Evolutionary conservation across 176 grass and related monocot species (phyloP).

Genomic region (Puya raimondii): DNA sequence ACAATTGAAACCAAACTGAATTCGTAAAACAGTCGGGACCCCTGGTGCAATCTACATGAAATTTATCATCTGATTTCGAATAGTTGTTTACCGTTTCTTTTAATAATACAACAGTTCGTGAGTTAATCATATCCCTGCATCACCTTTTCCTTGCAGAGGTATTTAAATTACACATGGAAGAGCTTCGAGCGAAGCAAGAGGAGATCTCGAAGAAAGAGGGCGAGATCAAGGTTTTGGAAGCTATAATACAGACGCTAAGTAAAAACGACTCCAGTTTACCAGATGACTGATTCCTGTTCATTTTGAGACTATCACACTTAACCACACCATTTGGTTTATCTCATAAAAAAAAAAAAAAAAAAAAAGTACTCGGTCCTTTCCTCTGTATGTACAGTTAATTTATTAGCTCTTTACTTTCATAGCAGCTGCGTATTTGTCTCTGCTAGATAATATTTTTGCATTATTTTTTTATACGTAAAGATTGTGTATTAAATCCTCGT

Average conservation of each 20-base stretch:
- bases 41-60: too few relatives aligned
- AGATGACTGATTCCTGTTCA: slow-evolving; percentile 26
- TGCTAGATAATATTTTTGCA: background rate
- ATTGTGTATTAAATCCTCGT: background rate
- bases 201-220: slow-evolving; percentile 82
- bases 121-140: too few relatives aligned
- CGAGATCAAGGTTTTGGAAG: slow-evolving; percentile 92
- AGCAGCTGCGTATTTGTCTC: background rate
- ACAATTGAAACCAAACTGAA: too few relatives aligned
- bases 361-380: too few relatives aligned
- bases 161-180: slow-evolving; percentile 91
- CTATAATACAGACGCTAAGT: slow-evolving; percentile 86
- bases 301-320: background rate
- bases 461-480: background rate
- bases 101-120: too few relatives aligned
- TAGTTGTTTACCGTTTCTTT: too few relatives aligned
- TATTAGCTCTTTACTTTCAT: background rate
- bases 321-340: background rate
- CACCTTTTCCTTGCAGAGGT: slow-evolving; percentile 41
- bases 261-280: slow-evolving; percentile 45
- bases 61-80: too few relatives aligned
- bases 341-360: background rate
- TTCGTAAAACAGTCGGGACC: too few relatives aligned
- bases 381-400: too few relatives aligned
- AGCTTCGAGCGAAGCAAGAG: slow-evolving; percentile 75